Percentiles rank a stretch among this genome's conserved stretches.
These are phyloP conservation scores for Anthracocystis setariae DNA, from an alignment of 1,284 basidiomycete genomes.

Conservation along the genomic window DNA sequence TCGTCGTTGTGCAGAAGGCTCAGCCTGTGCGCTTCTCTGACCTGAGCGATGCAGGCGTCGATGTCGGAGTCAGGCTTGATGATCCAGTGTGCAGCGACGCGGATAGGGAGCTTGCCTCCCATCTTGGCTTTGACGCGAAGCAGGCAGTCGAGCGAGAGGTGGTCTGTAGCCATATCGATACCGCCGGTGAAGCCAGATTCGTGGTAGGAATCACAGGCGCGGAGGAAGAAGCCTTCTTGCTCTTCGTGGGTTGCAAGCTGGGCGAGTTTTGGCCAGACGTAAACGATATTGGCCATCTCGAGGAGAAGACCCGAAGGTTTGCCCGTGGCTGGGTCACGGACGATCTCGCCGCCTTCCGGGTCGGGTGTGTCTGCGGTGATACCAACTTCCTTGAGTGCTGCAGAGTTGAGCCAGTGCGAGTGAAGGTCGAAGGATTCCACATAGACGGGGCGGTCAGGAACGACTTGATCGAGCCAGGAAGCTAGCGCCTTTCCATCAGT, in stretches of 20 bases:
- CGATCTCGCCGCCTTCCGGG: slow-evolving; percentile 44
- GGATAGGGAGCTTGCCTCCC: slow-evolving; percentile 33
- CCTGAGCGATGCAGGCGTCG: slow-evolving; percentile 25
- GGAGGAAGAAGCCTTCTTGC: slow-evolving; percentile 28
- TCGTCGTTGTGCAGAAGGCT: slow-evolving; percentile 37
- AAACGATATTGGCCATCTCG: slow-evolving; percentile 41
- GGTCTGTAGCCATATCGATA: slow-evolving; percentile 42
- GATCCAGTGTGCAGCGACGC: slow-evolving; percentile 45
- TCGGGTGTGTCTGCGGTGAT: slow-evolving; percentile 35
- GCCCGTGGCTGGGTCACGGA: slow-evolving; percentile 29
- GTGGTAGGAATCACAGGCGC: slow-evolving; percentile 35
- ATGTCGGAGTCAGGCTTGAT: slow-evolving; percentile 23
- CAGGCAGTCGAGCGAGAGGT: slow-evolving; percentile 28
- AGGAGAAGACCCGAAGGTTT: slow-evolving; percentile 37
- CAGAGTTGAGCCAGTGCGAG: slow-evolving; percentile 44
- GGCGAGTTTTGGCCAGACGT: slow-evolving; percentile 36
- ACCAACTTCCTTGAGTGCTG: slow-evolving; percentile 43
- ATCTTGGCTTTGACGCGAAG: slow-evolving; percentile 27
- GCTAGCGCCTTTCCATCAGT: slow-evolving; percentile 34
- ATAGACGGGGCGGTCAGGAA: slow-evolving; percentile 43
- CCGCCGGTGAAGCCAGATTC: slow-evolving; percentile 42
- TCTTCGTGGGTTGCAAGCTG: slow-evolving; percentile 24
- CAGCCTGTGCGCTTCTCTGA: slow-evolving; percentile 32
- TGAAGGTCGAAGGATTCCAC: slow-evolving; percentile 42
- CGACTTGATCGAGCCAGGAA: slow-evolving; percentile 37